Percentiles rank a stretch among this genome's conserved stretches.
Evolutionary conservation across 2,329 filamentous ascomycete species (phyloP).

Genomic region (Helminthosporium solani): DNA sequence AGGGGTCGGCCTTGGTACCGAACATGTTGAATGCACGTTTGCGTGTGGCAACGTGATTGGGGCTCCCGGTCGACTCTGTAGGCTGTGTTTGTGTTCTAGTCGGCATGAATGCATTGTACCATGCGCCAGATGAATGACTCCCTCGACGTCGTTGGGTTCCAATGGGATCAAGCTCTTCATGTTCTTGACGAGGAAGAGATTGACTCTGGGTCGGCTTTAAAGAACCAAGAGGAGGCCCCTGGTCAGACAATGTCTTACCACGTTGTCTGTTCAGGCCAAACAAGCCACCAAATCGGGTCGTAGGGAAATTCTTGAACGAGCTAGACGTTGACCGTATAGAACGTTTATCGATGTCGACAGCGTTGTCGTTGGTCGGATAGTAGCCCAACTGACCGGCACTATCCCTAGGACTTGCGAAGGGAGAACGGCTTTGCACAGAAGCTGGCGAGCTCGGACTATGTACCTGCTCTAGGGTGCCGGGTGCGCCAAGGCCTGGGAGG

Average conservation of each 20-base stretch:
- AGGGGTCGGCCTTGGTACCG: conserved; percentile 54
- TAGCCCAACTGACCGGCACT: conserved; percentile 47
- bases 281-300: conserved; percentile 58
- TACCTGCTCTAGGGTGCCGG: conserved; percentile 36
- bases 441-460: conserved; percentile 47
- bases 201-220: conserved; percentile 73
- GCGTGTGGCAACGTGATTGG: conserved; percentile 42
- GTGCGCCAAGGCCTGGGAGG: conserved; percentile 46
- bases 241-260: conserved; percentile 60
- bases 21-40: conserved; percentile 54
- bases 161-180: conserved; percentile 48
- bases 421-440: conserved; percentile 46
- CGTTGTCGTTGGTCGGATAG: conserved; percentile 43
- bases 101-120: conserved; percentile 55
- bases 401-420: conserved; percentile 51
- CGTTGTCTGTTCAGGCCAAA: conserved; percentile 62
- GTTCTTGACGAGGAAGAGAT: conserved; percentile 67
- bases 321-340: conserved; percentile 51
- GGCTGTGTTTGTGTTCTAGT: conserved; percentile 39
- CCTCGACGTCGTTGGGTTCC: conserved; percentile 57
- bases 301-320: conserved; percentile 52
- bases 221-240: conserved; percentile 66
- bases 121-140: conserved; percentile 53
- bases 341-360: conserved; percentile 47
- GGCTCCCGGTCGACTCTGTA: conserved; percentile 33